Base-by-base conservation (phyloP, 2,329 filamentous ascomycete species). In the Hypoxylon sp. region DNA sequence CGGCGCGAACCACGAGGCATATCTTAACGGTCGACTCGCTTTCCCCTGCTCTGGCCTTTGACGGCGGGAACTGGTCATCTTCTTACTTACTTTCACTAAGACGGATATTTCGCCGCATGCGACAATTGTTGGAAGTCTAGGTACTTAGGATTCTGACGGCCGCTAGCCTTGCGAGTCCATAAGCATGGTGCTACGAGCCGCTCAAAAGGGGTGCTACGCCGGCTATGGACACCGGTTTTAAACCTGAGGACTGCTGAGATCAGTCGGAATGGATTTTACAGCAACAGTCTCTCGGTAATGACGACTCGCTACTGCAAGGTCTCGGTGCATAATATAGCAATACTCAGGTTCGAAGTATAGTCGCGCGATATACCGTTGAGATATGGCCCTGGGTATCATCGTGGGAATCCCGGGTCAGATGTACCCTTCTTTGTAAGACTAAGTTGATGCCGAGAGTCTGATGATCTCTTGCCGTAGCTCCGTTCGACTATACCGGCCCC, bases 1-100 rank as follows among this genome's bases (percentile, higher is more conserved):
- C 52, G 48, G 48, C 50, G 19, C 23, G 46, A 25, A 27, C 21
- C 46, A 29, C 46, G 52, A 47, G 46, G 46, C 37, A 25, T 27
- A 25, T 56, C 37, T 21, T 47, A 52, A 43, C 46, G 37, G 46
- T n/a, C 34, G 45, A 21, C 9, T 23, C 46, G 27, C 46, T 39
- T 43, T 5, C 32, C 29, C 25, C 25, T 56, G 51, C 14, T 21
- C 16, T 51, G 19, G 27, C 29, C 39, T 11, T 19, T 23, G 19
- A 23, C 19, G 56, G 27, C 19, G 37, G 27, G 6, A 19, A 43
- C 12, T 37, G 12, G 25, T 41, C 37, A 41, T 41, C 19, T 45
- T 14, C 14, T 11, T 47, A 41, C 48, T 48, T 41, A 25, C 58
- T 25, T 30, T n/a, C 7, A 8, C 11, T 54, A 27, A n/a, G 52